Evolutionary conservation across 1,139 yeast genomes (phyloP).

Genomic region (Lodderomyces parapsilosis): DNA sequence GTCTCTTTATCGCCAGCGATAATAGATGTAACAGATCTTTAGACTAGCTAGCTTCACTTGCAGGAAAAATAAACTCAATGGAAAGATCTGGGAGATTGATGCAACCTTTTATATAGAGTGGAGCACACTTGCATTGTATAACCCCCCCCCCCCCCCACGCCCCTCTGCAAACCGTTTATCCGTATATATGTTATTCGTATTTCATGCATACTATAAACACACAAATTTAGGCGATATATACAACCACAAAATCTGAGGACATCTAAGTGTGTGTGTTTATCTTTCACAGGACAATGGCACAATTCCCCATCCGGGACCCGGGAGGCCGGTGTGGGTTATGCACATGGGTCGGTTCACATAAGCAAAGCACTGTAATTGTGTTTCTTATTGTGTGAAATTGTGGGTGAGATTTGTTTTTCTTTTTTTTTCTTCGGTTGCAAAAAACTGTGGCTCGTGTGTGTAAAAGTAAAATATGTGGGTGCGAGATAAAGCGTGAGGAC

Average conservation of each 20-base stretch:
- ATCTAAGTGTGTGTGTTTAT: too few relatives aligned
- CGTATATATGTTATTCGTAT: neutral
- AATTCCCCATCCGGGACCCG: too few relatives aligned
- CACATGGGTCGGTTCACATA: neutral
- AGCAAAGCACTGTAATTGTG: too few relatives aligned
- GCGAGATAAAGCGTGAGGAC: neutral
- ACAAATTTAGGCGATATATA: neutral
- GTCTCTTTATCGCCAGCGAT: slow-evolving; percentile 1
- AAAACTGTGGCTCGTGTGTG: neutral
- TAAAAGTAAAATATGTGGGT: neutral
- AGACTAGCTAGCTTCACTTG: neutral
- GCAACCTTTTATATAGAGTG: neutral
- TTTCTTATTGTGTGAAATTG: neutral
- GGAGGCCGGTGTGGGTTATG: neutral
- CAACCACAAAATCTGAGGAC: neutral
- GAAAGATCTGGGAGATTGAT: neutral
- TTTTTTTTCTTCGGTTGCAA: neutral
- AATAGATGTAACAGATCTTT: too few relatives aligned
- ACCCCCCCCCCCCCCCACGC: too few relatives aligned
- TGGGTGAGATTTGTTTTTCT: neutral
- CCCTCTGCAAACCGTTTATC: neutral
- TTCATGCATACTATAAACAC: neutral
- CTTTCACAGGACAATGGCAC: too few relatives aligned
- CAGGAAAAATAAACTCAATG: neutral
- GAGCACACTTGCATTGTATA: neutral